These are phyloP conservation scores for Nyctanthes arbortristis DNA, from an alignment of 257 asterid species.

Conservation along the genomic window DNA sequence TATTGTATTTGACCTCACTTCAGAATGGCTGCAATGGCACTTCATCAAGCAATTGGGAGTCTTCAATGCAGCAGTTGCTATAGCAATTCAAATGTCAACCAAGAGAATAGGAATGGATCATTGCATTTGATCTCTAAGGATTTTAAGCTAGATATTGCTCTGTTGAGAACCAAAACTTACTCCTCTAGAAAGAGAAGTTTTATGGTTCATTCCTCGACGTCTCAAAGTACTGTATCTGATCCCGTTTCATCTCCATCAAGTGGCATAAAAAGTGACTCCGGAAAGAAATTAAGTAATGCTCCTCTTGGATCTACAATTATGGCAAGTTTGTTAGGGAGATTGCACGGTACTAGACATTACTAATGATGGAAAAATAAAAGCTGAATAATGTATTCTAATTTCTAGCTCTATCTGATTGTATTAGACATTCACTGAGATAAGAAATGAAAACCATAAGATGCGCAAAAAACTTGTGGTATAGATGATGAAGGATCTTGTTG, in stretches of 20 bases:
- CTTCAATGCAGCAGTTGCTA: conserved; percentile 46
- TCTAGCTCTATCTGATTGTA: neutral
- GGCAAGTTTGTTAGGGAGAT: neutral
- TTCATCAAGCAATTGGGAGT: conserved; percentile 60
- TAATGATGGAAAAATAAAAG: neutral
- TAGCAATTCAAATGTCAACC: conserved; percentile 10
- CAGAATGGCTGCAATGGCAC: conserved; percentile 70
- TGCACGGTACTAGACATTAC: neutral
- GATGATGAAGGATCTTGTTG: neutral
- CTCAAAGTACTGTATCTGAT: conserved; percentile 55
- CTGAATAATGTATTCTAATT: neutral
- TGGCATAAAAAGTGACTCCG: conserved; percentile 47
- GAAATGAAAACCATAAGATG: neutral
- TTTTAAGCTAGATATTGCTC: conserved; percentile 33
- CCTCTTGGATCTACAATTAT: neutral
- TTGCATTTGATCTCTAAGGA: neutral
- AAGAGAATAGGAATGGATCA: neutral
- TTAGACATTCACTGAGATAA: neutral
- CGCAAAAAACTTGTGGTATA: no score
- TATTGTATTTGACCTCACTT: conserved; percentile 15
- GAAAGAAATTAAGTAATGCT: conserved; percentile 73
- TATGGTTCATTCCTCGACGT: conserved; percentile 50
- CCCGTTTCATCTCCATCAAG: conserved; percentile 58
- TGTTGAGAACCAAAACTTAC: conserved; percentile 36
- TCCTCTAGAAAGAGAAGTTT: conserved; percentile 46